Percentiles rank a stretch among this genome's conserved stretches.
phyloP scores from a whole-genome alignment of 2,329 filamentous ascomycete genomes.

The Epichloe glyceriae region DNA sequence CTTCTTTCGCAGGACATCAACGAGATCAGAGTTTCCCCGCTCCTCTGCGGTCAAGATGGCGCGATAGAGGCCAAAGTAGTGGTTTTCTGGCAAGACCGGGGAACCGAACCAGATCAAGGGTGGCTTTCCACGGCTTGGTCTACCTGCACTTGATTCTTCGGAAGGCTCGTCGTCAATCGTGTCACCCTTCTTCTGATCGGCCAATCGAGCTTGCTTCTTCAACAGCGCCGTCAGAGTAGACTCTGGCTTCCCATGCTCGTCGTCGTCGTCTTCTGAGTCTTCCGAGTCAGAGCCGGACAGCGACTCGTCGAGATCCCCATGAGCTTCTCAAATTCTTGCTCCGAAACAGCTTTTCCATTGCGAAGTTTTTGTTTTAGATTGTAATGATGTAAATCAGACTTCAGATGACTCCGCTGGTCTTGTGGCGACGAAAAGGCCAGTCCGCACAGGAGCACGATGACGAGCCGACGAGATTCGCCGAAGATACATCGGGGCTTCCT shows the following conservation, averaged over 20 bases:
- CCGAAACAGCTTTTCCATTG: conserved; percentile 57
- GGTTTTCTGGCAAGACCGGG: conserved; percentile 59
- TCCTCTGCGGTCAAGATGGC: conserved; percentile 66
- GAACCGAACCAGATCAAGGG: conserved; percentile 82
- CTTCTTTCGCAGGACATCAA: conserved; percentile 60
- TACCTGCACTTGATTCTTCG: conserved; percentile 26
- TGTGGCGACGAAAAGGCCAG: conserved; percentile 57
- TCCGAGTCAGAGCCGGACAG: conserved; percentile 76
- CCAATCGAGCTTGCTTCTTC: conserved; percentile 69
- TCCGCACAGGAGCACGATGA: conserved; percentile 74
- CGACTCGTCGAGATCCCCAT: conserved; percentile 82
- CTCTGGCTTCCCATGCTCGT: conserved; percentile 43
- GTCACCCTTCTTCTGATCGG: conserved; percentile 30
- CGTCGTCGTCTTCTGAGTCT: conserved; percentile 52
- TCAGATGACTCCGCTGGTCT: conserved; percentile 76
- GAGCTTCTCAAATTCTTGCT: conserved; percentile 75
- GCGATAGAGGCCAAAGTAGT: conserved; percentile 74
- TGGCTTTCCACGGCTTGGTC: conserved; percentile 47
- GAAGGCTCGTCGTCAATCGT: conserved; percentile 36
- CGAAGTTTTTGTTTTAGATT: conserved; percentile 87
- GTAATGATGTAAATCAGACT: conserved; percentile 85
- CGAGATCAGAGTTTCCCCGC: conserved; percentile 45
- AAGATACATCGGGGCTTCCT: conserved; percentile 12
- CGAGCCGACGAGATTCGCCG: conserved; percentile 38
- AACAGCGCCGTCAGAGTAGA: conserved; percentile 63